Evolutionary conservation across 176 grass and related monocot genomes (phyloP).

Genomic region (Typha latifolia): DNA sequence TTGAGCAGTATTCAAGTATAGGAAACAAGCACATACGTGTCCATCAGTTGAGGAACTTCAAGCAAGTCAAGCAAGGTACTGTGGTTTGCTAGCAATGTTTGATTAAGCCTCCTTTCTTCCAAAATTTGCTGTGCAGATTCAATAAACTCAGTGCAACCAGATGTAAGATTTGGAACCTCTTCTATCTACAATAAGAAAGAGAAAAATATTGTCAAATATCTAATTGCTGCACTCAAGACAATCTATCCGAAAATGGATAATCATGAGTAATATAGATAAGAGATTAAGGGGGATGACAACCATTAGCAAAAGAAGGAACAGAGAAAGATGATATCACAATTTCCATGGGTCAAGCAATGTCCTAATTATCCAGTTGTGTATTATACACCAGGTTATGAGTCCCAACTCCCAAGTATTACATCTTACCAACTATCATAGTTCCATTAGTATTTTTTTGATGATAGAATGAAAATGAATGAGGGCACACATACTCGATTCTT

Average conservation of each 20-base stretch:
- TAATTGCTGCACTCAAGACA: background rate
- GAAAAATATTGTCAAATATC: constrained; percentile 27
- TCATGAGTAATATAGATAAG: background rate
- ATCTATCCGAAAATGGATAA: background rate
- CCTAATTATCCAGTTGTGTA: too few relatives aligned
- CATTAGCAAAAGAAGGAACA: too few relatives aligned
- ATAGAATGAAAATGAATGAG: too few relatives aligned
- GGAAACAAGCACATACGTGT: constrained; percentile 53
- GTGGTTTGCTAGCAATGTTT: constrained; percentile 88
- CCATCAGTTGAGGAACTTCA: constrained; percentile 96
- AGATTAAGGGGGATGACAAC: too few relatives aligned
- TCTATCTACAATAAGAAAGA: constrained; percentile 56
- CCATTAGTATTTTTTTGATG: too few relatives aligned
- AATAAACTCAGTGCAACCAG: constrained; percentile 95
- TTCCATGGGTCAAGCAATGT: too few relatives aligned
- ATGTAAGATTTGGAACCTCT: constrained; percentile 95
- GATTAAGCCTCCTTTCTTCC: constrained; percentile 97
- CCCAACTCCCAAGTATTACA: too few relatives aligned
- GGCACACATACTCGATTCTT: too few relatives aligned
- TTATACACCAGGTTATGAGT: too few relatives aligned
- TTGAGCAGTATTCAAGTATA: constrained; percentile 4
- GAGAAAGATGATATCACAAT: too few relatives aligned
- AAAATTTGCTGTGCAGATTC: constrained; percentile 93
- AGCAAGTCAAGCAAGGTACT: constrained; percentile 95
- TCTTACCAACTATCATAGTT: too few relatives aligned